Evolutionary conservation across 2,329 filamentous ascomycete genomes (phyloP).

Genomic region (Drechslerella coelobrocha): DNA sequence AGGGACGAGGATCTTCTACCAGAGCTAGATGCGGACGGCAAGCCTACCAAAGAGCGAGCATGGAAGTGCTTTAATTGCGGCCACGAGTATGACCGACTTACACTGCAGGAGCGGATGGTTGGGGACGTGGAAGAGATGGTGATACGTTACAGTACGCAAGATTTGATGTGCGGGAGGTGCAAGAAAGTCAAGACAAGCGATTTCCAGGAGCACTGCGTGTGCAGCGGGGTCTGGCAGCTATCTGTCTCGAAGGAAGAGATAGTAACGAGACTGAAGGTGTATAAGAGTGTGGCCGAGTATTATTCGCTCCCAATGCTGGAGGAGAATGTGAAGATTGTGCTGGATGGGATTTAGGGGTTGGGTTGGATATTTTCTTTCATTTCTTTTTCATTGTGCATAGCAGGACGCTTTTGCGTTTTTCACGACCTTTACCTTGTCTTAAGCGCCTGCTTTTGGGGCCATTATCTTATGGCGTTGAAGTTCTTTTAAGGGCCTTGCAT

Average conservation of each 20-base stretch:
- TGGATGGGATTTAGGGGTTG: conserved; percentile 31
- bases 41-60: conserved; percentile 58
- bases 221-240: conserved; percentile 82
- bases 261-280: conserved; percentile 70
- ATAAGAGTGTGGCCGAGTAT: conserved; percentile 75
- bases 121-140: conserved; percentile 75
- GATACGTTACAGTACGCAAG: conserved; percentile 85
- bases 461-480: conserved; percentile 16
- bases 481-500: conserved; percentile 17
- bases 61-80: conserved; percentile 78
- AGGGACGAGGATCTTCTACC: conserved; percentile 82
- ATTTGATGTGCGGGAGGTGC: conserved; percentile 78
- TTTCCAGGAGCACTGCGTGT: conserved; percentile 95
- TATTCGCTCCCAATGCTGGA: conserved; percentile 84
- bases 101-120: conserved; percentile 83
- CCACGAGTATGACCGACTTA: conserved; percentile 76
- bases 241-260: conserved; percentile 73
- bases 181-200: conserved; percentile 82
- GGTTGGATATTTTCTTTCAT: not conserved
- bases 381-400: not conserved
- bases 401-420: not conserved
- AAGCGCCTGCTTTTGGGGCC: not conserved
- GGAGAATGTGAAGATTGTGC: conserved; percentile 72
- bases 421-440: not conserved
- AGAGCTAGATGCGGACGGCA: conserved; percentile 54